Base-by-base conservation (phyloP, 1,284 basidiomycete genomes). In the Malassezia sp. region DNA sequence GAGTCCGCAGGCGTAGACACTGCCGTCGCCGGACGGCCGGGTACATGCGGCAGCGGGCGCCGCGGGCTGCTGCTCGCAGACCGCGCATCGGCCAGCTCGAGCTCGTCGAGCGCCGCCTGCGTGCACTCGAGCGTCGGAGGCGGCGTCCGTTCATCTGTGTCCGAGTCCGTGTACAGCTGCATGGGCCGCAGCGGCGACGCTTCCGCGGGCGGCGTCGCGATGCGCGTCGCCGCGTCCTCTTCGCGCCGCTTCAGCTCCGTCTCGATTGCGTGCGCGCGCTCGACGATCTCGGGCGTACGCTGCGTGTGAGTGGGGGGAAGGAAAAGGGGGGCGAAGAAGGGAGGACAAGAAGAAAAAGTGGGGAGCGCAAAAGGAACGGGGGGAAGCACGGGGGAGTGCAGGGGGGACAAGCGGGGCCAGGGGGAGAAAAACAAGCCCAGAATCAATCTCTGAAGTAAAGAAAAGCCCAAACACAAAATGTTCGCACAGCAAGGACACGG, bases 201-300 rank as follows among this genome's bases (percentile, higher is more conserved):
- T 17, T 26, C 37, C 40, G 32, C 40, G n/a, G 53, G 38, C 23
- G 40, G 34, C 20, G 36, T 31, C 17, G 40, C 29, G 18, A n/a
- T 26, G 21, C 39, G 20, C n/a, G 18, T 9, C 17, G 23, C 11
- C 26, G 10, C n/a, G 29, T 22, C 18, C 39, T 66, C 62, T 22
- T 64, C 65, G 2, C 63, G 45, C 29, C 52, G 44, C 21, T 49
- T 45, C 6, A 68, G 53, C 34, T 63, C 57, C 7, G 53, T 50
- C 45, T 68, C 66, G 10, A 67, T 48, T 2, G 60, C 42, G 36
- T 61, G 58, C 18, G 63, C 58, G 7, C 66, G 45, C 2, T 57
- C 45, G 38, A 68, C 61, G 31, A 67, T 63, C 14, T 57, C 54
- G 7, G 63, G 62, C 4, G 60, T 56, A 23, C 50, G 48, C 45